Percentiles rank a stretch among this genome's conserved stretches.
phyloP scores from a whole-genome alignment of 192 early-diverging fungal genomes.

The Paraglomus occultum region DNA sequence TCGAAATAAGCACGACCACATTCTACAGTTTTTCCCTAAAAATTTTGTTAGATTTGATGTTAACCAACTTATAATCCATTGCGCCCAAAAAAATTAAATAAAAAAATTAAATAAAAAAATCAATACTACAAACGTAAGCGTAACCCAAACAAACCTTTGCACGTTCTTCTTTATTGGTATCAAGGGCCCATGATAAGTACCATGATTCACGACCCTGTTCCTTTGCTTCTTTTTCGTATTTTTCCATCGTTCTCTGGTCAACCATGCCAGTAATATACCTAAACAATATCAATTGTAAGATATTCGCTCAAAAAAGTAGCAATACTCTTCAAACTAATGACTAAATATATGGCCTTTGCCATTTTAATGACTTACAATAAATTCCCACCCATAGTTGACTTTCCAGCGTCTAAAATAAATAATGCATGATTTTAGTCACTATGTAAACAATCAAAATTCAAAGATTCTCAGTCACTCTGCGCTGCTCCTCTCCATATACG shows the following conservation, averaged over 20 bases:
- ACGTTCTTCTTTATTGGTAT: conserved; percentile 95
- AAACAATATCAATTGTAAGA: neutral
- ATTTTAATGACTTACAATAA: conserved; percentile 66
- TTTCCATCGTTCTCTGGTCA: conserved; percentile 99
- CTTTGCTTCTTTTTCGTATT: conserved; percentile 98
- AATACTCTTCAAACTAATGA: conserved; percentile 18
- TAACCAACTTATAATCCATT: neutral
- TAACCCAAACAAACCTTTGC: conserved; percentile 64
- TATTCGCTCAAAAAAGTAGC: neutral
- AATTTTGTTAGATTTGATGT: neutral
- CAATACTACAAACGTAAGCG: too few species aligned
- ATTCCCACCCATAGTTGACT: conserved; percentile 99
- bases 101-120: conserved; percentile 4
- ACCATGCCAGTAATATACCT: conserved; percentile 96
- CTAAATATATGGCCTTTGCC: neutral
- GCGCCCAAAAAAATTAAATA: neutral
- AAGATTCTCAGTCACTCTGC: neutral
- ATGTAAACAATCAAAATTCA: neutral
- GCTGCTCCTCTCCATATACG: conserved; percentile 19
- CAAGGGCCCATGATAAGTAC: conserved; percentile 98
- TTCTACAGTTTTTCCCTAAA: conserved; percentile 95
- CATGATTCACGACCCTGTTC: conserved; percentile 96
- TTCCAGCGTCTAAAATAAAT: conserved; percentile 70
- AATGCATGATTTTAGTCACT: neutral
- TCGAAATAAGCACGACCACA: conserved; percentile 98